Evolutionary conservation across 768 basidiomycete species (phyloP).

Genomic region (Pilatotrama ljubarskyi): DNA sequence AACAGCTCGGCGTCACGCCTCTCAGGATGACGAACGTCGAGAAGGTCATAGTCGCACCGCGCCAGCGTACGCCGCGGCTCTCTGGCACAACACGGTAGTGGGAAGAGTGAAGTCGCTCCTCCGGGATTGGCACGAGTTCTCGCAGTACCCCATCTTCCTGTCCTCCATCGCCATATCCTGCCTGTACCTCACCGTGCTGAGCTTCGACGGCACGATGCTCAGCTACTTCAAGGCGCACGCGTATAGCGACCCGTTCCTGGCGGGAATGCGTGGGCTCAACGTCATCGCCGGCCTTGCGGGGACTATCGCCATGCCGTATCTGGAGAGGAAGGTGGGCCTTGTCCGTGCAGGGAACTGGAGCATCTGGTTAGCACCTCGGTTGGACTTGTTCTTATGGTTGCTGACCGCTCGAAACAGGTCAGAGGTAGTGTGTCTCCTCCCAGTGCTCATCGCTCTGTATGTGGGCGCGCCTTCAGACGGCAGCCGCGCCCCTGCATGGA

Average conservation of each 20-base stretch:
- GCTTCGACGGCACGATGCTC: conserved; percentile 56
- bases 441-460: conserved; percentile 45
- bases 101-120: not conserved
- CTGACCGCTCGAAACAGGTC: conserved; percentile 25
- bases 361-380: conserved; percentile 40
- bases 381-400: not conserved
- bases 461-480: conserved; percentile 28
- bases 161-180: conserved; percentile 44
- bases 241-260: conserved; percentile 49
- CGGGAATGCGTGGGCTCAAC: conserved; percentile 48
- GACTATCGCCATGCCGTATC: conserved; percentile 43
- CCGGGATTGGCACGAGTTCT: conserved; percentile 42
- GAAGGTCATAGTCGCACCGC: not conserved
- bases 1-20: not conserved
- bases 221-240: conserved; percentile 46
- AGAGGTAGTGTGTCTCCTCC: conserved; percentile 45
- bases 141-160: conserved; percentile 40
- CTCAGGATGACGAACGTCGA: not conserved
- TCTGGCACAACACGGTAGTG: not conserved
- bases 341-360: conserved; percentile 52
- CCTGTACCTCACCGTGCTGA: conserved; percentile 46
- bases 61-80: not conserved
- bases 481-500: conserved; percentile 30
- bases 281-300: conserved; percentile 49
- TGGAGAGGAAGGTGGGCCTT: conserved; percentile 45